Conservation (phyloP, 2,329 filamentous ascomycete genomes). For the Hypomyces rosellus region DNA sequence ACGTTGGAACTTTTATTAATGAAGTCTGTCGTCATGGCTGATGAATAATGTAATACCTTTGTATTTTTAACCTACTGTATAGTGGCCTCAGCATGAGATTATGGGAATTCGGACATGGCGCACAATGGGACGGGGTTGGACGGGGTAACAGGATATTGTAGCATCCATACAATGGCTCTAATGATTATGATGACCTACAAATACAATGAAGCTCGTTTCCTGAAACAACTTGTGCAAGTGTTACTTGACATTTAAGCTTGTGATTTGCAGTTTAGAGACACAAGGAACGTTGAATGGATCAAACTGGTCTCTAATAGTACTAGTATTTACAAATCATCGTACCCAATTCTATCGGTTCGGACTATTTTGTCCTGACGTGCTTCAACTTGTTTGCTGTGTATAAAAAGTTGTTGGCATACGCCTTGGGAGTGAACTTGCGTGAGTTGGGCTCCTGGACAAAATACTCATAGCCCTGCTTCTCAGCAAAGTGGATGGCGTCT, state of each 20-base stretch:
- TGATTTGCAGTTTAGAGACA: no score
- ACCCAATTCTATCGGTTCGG: no score
- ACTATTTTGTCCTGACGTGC: slow-evolving; percentile 72
- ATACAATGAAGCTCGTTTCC: no score
- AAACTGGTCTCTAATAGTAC: not conserved
- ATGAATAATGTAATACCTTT: slow-evolving; percentile 1
- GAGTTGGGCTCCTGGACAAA: slow-evolving; percentile 96
- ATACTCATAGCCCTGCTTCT: slow-evolving; percentile 99
- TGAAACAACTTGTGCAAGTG: no score
- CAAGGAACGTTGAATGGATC: no score
- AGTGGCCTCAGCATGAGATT: not conserved
- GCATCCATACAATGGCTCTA: not conserved
- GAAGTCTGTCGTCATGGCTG: not conserved
- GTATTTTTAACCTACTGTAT: not conserved
- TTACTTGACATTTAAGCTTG: not conserved
- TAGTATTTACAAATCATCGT: not conserved
- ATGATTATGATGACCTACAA: slow-evolving; percentile 11
- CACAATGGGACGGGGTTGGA: not conserved
- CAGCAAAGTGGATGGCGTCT: slow-evolving; percentile 87
- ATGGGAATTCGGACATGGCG: not conserved
- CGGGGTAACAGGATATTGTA: not conserved
- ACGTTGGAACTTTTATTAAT: not conserved
- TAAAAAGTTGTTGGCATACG: slow-evolving; percentile 94
- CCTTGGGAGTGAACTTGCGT: slow-evolving; percentile 81
- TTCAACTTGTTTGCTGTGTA: slow-evolving; percentile 84